Conservation (phyloP, 345 rosid species). For the Ricinus communis region DNA sequence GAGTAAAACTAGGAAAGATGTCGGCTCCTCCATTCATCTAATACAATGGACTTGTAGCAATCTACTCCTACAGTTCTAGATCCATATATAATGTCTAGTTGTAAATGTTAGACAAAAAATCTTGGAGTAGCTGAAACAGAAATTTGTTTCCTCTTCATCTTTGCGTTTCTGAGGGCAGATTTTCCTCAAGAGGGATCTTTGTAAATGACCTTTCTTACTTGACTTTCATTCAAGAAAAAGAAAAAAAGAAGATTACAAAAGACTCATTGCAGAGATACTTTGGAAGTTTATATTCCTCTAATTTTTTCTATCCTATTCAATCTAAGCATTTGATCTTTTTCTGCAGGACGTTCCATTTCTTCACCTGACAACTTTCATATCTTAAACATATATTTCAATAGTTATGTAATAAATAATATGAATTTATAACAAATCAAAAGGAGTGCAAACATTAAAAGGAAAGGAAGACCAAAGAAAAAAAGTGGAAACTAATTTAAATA, state of each 20-base stretch:
- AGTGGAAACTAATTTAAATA: not conserved
- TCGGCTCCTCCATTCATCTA: not conserved
- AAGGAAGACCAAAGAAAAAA: not conserved
- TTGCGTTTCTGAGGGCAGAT: not conserved
- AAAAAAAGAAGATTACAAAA: not conserved
- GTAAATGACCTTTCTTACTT: not conserved
- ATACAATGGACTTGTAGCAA: not conserved
- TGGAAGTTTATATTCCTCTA: not conserved
- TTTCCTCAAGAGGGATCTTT: not conserved
- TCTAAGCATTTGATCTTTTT: not conserved
- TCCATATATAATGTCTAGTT: not conserved
- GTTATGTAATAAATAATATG: too few relatives aligned
- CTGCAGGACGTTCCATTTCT: not conserved
- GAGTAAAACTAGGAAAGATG: conserved; percentile 2
- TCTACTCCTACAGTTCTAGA: not conserved
- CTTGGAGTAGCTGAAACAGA: not conserved
- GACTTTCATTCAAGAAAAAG: not conserved
- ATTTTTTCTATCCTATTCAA: not conserved
- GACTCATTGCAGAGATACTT: not conserved
- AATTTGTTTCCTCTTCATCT: not conserved
- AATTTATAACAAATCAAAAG: too few relatives aligned
- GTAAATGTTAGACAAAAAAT: not conserved
- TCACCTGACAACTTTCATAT: too few relatives aligned
- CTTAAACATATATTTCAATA: too few relatives aligned
- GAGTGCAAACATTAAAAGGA: not conserved